Evolutionary conservation across 257 asterid genomes (phyloP), one percentile per base, ranked within the genome.

Genomic region (Solanum megistacrolobum): DNA sequence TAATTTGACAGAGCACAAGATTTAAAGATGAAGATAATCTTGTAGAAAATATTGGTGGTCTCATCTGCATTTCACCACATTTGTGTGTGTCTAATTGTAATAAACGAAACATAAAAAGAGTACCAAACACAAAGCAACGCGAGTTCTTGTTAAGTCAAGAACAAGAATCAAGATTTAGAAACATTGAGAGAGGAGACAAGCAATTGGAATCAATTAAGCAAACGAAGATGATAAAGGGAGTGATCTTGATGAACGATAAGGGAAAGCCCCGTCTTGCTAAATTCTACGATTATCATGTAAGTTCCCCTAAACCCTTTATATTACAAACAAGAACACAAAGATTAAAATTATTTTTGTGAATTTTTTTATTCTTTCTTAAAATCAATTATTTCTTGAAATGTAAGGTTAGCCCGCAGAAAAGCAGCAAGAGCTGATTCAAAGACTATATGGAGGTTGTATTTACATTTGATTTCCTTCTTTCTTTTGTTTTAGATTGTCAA

Each of bases 261-360:
- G 99, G 99, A 89, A 96, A 97, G 89, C 96, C 99, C 82, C 98
- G 99, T 84, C 96, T 97, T 90, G 92, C 95, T 92, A 97, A 95
- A 89, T 97, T 96, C 92, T 97, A 93, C 78, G 94, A 93, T 65
- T 94, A 90, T 92, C 97, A 94, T 96, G 98, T 95, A 62, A 71
- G 88, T 48, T 2, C n/a, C n/a, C 1, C 79, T 52, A 14, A 32
- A 12, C 84, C 84, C 38, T 25, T 78, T 25, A 14, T 2, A 27
- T 11, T 46, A 81, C 8, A 46, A 46, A 29, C 10, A 29, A 81
- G 16, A 81, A 46, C 18, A 48, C 20, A 83, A 20, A 36, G 25
- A 31, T 62, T 73, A 36, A 38, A 25, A 7, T 65, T 25, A 27
- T 68, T 32, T 34, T 29, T 46, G 69, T 58, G 38, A 87, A 46